Evolutionary conservation across 148 eudicot genomes (phyloP), one percentile per base, ranked within the genome.

Genomic region (Diospyros lotus): DNA sequence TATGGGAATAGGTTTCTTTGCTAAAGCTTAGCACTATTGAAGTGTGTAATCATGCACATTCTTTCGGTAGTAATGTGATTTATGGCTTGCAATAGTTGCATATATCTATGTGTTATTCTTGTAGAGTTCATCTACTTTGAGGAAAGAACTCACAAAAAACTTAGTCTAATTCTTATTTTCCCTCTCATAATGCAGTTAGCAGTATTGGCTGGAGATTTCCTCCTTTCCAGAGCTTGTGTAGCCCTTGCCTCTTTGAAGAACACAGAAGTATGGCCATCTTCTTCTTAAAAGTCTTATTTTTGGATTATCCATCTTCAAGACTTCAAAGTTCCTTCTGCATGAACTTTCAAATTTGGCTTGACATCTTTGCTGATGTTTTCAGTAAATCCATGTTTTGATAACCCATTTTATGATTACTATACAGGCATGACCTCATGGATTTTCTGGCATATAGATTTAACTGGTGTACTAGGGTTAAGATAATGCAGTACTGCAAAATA

Each of bases 181-280:
- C 17, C 41, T 43, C 45, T 73, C 76, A 53, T 56, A 73, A 74
- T 81, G 82, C 91, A 90, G 98, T 76, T 93, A 64, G 88, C 98
- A 53, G 94, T 93, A 60, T 75, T 93, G 83, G 96, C 94, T 11
- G 98, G 98, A 73, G 93, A 93, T 88, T 93, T 93, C 80, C 77
- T 93, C 77, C 88, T 93, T 76, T 89, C 98, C 58, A 85, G 98
- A 84, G 98, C 98, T 69, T 93, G 98, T 85, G 90, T 93, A 52
- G 90, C 96, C 72, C 86, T 93, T 82, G 98, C 98, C 39, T 89
- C 98, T 58, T 80, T 94, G 77, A 86, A 85, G 74, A 94, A 94
- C 83, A 92, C 98, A 4, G 98, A 94, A 87, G 98, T 93, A 84
- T 71, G 3, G 15, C 8, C 68, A 50, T 68, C 54, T 69, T 9